phyloP scores from a whole-genome alignment of 306 rosid species.

The Carpinus fangiana region DNA sequence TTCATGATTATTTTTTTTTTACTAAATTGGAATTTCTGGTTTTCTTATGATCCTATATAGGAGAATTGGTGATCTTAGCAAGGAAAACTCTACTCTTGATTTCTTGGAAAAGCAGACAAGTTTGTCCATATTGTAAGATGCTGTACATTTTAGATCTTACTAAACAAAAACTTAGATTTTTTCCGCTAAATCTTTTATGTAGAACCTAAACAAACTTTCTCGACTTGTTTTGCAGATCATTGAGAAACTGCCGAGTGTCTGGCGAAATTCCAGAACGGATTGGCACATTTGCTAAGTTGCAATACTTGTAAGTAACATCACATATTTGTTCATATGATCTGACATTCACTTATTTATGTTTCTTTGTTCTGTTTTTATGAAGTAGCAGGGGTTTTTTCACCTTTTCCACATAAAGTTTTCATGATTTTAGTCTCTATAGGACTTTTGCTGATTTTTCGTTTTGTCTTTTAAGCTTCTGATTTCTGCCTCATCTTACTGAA shows the following conservation, averaged over 20 bases:
- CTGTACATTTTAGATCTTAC: neutral
- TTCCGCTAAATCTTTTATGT: neutral
- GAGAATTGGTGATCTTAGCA: constrained; percentile 42
- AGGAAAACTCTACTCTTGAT: constrained; percentile 33
- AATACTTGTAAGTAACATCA: constrained; percentile 25
- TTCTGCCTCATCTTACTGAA: neutral
- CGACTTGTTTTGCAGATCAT: constrained; percentile 18
- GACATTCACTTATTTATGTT: neutral
- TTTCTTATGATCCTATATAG: constrained; percentile 18
- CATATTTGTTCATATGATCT: neutral
- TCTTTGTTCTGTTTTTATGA: neutral
- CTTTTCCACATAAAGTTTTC: neutral
- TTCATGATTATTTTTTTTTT: neutral
- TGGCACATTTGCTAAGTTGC: constrained; percentile 31
- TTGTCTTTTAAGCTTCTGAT: neutral
- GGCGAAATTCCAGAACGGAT: constrained; percentile 32
- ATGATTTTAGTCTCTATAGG: neutral
- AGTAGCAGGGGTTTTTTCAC: neutral
- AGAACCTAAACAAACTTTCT: neutral
- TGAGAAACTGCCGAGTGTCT: constrained; percentile 30
- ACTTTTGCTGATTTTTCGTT: neutral
- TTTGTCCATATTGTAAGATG: constrained; percentile 36
- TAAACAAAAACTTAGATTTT: neutral
- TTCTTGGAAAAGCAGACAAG: constrained; percentile 36
- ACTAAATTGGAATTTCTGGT: constrained; percentile 4